phyloP scores from a whole-genome alignment of 352 stramenopile species.

The Globisporangium polare region DNA sequence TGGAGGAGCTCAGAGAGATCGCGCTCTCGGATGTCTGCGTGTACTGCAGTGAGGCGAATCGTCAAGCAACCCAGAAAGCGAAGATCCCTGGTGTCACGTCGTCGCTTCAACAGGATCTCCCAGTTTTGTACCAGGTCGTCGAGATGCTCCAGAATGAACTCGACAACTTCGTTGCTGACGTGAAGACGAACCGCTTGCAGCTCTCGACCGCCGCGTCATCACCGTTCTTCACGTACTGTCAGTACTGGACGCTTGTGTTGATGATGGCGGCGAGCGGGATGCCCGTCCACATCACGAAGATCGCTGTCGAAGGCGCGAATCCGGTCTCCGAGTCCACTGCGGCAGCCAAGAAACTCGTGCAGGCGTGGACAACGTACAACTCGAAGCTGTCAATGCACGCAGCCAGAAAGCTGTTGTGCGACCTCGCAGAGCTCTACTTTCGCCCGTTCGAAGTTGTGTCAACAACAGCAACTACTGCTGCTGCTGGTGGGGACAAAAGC shows the following conservation, averaged over 20 bases:
- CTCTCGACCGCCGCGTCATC: constrained; percentile 24
- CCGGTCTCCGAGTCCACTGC: constrained; percentile 18
- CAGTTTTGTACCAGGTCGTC: constrained; percentile 51
- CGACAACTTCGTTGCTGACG: constrained; percentile 48
- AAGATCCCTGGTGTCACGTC: constrained; percentile 6
- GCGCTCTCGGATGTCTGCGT: constrained; percentile 46
- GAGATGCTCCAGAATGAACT: constrained; percentile 51
- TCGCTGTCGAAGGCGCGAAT: constrained; percentile 36
- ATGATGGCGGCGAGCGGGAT: constrained; percentile 45
- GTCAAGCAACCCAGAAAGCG: constrained; percentile 5
- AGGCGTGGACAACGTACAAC: constrained; percentile 54
- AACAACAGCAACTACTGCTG: background rate
- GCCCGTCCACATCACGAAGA: constrained; percentile 54
- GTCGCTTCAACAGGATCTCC: constrained; percentile 67
- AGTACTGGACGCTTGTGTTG: constrained; percentile 68
- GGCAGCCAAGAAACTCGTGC: constrained; percentile 42
- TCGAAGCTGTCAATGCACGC: constrained; percentile 46
- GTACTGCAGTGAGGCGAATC: constrained; percentile 26
- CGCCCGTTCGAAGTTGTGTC: constrained; percentile 32
- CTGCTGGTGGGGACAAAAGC: background rate
- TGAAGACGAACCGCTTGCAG: constrained; percentile 68
- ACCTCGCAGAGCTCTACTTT: constrained; percentile 61
- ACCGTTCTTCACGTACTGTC: constrained; percentile 56
- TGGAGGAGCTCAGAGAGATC: constrained; percentile 57
- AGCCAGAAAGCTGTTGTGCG: constrained; percentile 51